Base-by-base conservation (phyloP, 139 green algal genomes). In the Chara braunii region DNA sequence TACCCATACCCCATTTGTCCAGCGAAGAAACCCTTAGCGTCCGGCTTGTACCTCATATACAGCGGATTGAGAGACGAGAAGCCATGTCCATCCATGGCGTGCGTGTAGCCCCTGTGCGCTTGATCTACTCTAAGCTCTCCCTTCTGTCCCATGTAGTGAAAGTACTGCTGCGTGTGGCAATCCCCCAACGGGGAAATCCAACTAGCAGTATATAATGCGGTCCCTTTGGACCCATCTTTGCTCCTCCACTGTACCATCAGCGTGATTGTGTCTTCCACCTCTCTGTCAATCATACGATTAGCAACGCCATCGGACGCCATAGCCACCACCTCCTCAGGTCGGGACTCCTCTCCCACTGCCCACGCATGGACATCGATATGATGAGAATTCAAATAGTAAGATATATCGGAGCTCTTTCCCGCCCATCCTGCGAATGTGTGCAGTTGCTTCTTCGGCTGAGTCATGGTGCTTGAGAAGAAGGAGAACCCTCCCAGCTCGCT, bases 381-480 rank as follows among this genome's bases (percentile, higher is more conserved):
- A 53, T 89, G 84, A 11, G 64, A 72, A 60, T 88, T 87, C 42
- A 89, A 68, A 60, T 89, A 89, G 64, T 85, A 89, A 32, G 68
- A 81, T 55, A 89, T 89, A 70, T 89, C 84, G 45, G 53, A 79
- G 42, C 56, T 77, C 40, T 80, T 81, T 43, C 81, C 82, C 24
- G 70, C 70, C 70, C 70, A 77, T 3, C 37, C 62, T 74, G 45
- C 22, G 44, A 81, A 81, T 3, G 74, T 81, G 4, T 79, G 77
- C 7, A 87, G 78, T 65, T 87, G 82, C 64, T 84, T 82, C 54
- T 87, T 87, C 0, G 73, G 73, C 52, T 83, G 77, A 28, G 67
- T 81, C 84, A 89, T 89, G 56, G 81, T 84, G 26, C 50, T 63
- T 53, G 70, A 76, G 64, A 86, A 88, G 68, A 83, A 87, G 26